Evolutionary conservation across 768 basidiomycete species (phyloP).

Genomic region (Lactarius indigo): DNA sequence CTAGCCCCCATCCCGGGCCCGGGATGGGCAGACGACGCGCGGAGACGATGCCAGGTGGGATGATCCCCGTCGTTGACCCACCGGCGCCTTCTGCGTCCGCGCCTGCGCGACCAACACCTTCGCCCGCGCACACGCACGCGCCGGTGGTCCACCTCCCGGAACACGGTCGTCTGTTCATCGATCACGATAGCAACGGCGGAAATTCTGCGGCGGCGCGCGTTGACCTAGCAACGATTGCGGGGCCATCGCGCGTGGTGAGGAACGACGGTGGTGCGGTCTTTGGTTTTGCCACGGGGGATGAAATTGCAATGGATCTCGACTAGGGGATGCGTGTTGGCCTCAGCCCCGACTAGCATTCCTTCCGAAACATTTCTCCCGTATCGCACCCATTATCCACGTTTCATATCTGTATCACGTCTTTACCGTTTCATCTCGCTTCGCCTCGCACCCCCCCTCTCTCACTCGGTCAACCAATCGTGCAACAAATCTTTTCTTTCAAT

Average conservation of each 20-base stretch:
- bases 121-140: not conserved
- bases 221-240: constrained; percentile 29
- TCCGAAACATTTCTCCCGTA: not conserved
- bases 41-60: constrained; percentile 27
- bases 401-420: constrained; percentile 17
- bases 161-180: constrained; percentile 16
- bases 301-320: constrained; percentile 25
- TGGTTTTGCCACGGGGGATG: constrained; percentile 23
- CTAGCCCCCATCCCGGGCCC: not conserved
- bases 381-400: not conserved
- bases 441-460: not conserved
- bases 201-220: not conserved
- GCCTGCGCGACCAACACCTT: not conserved
- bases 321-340: constrained; percentile 5
- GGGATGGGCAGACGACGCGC: constrained; percentile 24
- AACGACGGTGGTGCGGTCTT: constrained; percentile 20
- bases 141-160: constrained; percentile 12
- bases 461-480: constrained; percentile 3
- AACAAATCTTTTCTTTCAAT: constrained; percentile 3
- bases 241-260: constrained; percentile 21
- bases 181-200: not conserved
- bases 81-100: not conserved
- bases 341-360: not conserved
- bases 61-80: constrained; percentile 25
- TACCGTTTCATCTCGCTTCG: constrained; percentile 8